Evolutionary conservation across 345 rosid species (phyloP), one percentile per base, ranked within the genome.

Genomic region (Crucihimalaya himalaica): DNA sequence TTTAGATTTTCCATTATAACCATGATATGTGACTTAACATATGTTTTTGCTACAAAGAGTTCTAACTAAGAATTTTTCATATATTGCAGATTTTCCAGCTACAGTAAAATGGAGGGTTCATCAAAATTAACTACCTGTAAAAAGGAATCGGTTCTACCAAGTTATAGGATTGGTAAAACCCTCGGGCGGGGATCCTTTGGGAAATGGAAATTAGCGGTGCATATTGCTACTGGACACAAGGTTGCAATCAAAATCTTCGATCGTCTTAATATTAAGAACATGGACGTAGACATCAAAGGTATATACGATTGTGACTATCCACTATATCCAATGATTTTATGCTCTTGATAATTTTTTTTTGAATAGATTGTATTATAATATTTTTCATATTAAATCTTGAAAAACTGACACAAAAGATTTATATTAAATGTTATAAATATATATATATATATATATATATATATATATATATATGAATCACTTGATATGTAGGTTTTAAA

Each of bases 241-340:
- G 98, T 93, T 73, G 98, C 98, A 15, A 84, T 93, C 80, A 93
- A 93, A 86, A 88, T 93, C 67, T 90, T 93, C 69, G 84, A 87
- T 47, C 97, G 91, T 16, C 81, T 79, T 27, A 87, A 85, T 82
- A 85, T 93, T 56, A 79, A 78, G 64, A 70, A 79, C 55, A 69
- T 76, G 83, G 84, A 68, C 8, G 81, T 87, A 89, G 90, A 83
- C 59, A 89, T 72, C 68, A 93, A 90, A 89, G 98, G 98, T 90
- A 79, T n/a, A 20, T 39, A 13, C 13, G 10, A 35, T 3, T 39
- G 43, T 39, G n/a, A 39, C 43, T 39, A 35, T 35, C 40, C 4
- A 4, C 1, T 1, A 39, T 39, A 39, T 13, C 14, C n/a, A 14
- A 13, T 40, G 16, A 40, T 13, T 42, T 42, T 15, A 42, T 14